phyloP scores from a whole-genome alignment of 345 rosid genomes.

The Acer saccharum region DNA sequence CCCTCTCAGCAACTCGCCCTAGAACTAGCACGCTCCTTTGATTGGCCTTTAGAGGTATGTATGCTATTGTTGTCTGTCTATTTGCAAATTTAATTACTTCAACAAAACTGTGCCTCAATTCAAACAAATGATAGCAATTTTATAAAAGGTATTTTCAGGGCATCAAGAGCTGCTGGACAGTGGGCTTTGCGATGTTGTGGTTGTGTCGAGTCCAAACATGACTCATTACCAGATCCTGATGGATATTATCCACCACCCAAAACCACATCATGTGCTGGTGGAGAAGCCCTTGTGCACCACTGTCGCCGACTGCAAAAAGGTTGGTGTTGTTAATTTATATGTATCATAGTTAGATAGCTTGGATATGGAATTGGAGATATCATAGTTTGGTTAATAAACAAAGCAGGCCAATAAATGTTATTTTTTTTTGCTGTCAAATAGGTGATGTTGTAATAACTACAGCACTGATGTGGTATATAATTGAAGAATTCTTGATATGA shows the following conservation, averaged over 20 bases:
- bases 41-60: slow-evolving; percentile 65
- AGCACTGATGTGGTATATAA: background rate
- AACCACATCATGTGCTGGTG: slow-evolving; percentile 84
- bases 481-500: background rate
- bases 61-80: background rate
- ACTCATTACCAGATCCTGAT: slow-evolving; percentile 82
- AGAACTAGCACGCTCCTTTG: slow-evolving; percentile 59
- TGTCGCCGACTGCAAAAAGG: slow-evolving; percentile 83
- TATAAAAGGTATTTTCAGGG: slow-evolving; percentile 69
- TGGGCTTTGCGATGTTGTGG: slow-evolving; percentile 74
- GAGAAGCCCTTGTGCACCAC: slow-evolving; percentile 97
- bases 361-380: background rate
- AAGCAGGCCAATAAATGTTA: background rate
- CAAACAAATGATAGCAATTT: background rate
- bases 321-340: slow-evolving; percentile 12
- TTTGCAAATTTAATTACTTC: background rate
- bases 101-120: background rate
- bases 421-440: background rate
- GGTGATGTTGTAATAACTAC: background rate
- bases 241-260: slow-evolving; percentile 75
- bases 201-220: slow-evolving; percentile 94
- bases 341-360: background rate
- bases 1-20: slow-evolving; percentile 69
- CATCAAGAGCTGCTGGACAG: slow-evolving; percentile 77
- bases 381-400: background rate